Base-by-base conservation (phyloP, 352 stramenopile genomes). In the Stramenopiles sp. region DNA sequence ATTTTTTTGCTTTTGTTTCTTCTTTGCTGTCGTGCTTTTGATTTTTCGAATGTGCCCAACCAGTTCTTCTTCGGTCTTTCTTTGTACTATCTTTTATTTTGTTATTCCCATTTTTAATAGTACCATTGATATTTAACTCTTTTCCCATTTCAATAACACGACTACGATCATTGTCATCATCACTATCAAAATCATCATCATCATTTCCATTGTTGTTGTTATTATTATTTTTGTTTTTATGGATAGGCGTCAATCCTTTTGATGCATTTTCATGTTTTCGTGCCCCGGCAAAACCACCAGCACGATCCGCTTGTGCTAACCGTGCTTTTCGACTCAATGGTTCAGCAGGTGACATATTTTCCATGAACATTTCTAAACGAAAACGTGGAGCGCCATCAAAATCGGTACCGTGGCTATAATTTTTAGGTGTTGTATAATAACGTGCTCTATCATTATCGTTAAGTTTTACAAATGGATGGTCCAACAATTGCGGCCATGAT, bases 401-500 rank as follows among this genome's bases (percentile, higher is more conserved):
- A 13, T 53, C 38, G 4, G 38, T 53, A 13, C 38, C 38, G 38
- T 53, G 38, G 38, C 38, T 53, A 53, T 53, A 53, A 53, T 53
- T 53, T 53, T 53, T 53, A 53, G 38, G 38, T 53, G 38, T 53
- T 53, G 38, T 53, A 53, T 53, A 53, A 53, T 53, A 53, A 53
- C 38, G 38, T 13, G 38, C 38, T 53, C 13, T 53, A 53, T 53
- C 38, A 53, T 53, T 13, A 13, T 4, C 38, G 13, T 53, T 53
- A 4, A 53, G 13, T 53, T 53, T 53, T 53, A 96, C 87, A 78
- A 97, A 96, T 1, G 91, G 90, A 78, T 97, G 92, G 1, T 88
- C 29, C 7, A 97, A 83, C 38, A 97, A 92, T 32, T 91, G 84
- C 0, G 92, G 91, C 92, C 92, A 97, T 0, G 85, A 88, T 23